phyloP scores from a whole-genome alignment of 1,139 yeast species.

The Candida labiduridarum region DNA sequence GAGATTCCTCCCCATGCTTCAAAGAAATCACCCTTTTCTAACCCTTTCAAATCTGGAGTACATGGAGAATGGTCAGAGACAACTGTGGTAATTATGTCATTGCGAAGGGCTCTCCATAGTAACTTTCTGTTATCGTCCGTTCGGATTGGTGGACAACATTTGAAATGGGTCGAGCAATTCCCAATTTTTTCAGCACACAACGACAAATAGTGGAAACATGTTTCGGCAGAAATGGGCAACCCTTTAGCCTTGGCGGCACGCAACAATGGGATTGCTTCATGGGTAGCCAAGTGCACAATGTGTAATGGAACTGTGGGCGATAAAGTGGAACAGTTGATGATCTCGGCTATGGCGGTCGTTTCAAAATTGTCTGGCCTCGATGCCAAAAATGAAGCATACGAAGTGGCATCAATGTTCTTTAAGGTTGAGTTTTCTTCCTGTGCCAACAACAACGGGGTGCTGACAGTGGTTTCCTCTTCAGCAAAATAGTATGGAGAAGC shows the following conservation, averaged over 20 bases:
- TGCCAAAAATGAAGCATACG: constrained; percentile 73
- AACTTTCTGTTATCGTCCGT: constrained; percentile 66
- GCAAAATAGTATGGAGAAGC: constrained; percentile 2
- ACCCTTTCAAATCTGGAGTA: constrained; percentile 83
- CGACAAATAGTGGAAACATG: constrained; percentile 89
- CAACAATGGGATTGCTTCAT: constrained; percentile 75
- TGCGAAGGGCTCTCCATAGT: constrained; percentile 76
- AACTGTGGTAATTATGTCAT: constrained; percentile 73
- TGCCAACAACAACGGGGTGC: constrained; percentile 30
- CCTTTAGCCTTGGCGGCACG: constrained; percentile 62
- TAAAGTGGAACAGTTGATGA: constrained; percentile 61
- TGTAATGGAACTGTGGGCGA: constrained; percentile 75
- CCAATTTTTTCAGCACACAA: constrained; percentile 77
- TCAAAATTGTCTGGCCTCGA: constrained; percentile 91
- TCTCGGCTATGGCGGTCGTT: constrained; percentile 74
- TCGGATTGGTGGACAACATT: constrained; percentile 95
- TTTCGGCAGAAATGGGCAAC: constrained; percentile 76
- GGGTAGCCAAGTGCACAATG: constrained; percentile 87
- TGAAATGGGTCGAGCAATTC: constrained; percentile 75
- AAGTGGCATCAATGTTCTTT: constrained; percentile 59
- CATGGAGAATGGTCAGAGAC: constrained; percentile 97
- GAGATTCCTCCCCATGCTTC: constrained; percentile 98
- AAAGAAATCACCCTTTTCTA: constrained; percentile 83
- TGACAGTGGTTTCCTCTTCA: constrained; percentile 13
- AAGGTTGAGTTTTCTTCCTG: constrained; percentile 43